These are phyloP conservation scores for Tolypocladium ovalisporum DNA, from an alignment of 2,329 filamentous ascomycete species.

Conservation along the genomic window DNA sequence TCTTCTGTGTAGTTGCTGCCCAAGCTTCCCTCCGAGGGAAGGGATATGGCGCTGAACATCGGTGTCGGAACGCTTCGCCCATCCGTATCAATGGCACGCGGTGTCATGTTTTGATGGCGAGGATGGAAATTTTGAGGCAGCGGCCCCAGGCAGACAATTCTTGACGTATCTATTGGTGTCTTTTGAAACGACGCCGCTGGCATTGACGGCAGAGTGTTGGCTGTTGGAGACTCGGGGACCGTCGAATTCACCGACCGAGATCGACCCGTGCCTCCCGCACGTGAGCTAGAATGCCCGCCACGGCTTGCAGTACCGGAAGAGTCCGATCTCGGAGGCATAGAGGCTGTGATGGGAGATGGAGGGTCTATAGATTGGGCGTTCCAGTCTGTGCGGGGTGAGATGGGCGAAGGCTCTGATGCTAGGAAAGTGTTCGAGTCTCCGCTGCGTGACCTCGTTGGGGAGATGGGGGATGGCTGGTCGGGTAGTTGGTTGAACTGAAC, in stretches of 20 bases:
- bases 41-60: conserved; percentile 4
- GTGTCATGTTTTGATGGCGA: conserved; percentile 9
- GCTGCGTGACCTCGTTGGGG: conserved; percentile 9
- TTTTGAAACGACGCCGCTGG: conserved; percentile 25
- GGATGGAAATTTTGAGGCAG: conserved; percentile 35
- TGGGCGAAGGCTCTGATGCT: conserved; percentile 34
- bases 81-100: conserved; percentile 4
- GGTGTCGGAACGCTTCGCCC: conserved; percentile 1
- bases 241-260: conserved; percentile 5
- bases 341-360: conserved; percentile 29
- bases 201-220: neutral
- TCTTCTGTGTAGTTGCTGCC: conserved; percentile 48
- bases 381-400: conserved; percentile 36
- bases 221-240: neutral
- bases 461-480: conserved; percentile 6
- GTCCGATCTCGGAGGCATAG: conserved; percentile 13
- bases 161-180: conserved; percentile 39
- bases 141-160: conserved; percentile 43
- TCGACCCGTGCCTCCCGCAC: neutral
- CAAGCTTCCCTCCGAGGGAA: conserved; percentile 25
- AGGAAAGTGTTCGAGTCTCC: conserved; percentile 23
- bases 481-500: conserved; percentile 6
- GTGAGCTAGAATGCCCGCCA: conserved; percentile 2
- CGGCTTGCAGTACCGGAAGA: conserved; percentile 8
- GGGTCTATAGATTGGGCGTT: conserved; percentile 23